These are phyloP conservation scores for Penicillium sclerotigenum DNA, from an alignment of 2,329 filamentous ascomycete species.

Conservation along the genomic window DNA sequence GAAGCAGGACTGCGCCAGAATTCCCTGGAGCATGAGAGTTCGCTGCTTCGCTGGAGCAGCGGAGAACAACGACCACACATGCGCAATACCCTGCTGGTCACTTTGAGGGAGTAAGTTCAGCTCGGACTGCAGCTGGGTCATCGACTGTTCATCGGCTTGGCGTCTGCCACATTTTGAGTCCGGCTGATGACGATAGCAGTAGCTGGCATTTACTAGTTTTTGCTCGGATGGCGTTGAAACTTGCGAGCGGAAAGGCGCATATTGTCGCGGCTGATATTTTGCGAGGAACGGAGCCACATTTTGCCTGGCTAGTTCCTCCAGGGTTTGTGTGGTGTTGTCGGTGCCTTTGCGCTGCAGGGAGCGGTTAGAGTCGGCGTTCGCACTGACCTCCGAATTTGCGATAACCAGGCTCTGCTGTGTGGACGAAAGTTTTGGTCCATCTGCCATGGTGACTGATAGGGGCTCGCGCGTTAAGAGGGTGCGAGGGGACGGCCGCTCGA, in stretches of 20 bases:
- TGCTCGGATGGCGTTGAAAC: slow-evolving; percentile 41
- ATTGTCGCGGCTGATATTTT: slow-evolving; percentile 84
- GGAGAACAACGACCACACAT: slow-evolving; percentile 97
- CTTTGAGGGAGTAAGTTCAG: slow-evolving; percentile 75
- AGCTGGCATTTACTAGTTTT: slow-evolving; percentile 68
- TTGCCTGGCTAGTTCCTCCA: slow-evolving; percentile 65
- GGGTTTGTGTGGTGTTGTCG: slow-evolving; percentile 36
- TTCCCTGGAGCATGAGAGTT: slow-evolving; percentile 93
- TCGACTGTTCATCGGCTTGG: slow-evolving; percentile 90
- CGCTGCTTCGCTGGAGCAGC: slow-evolving; percentile 90
- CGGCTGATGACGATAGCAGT: slow-evolving; percentile 91
- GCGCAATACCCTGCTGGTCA: slow-evolving; percentile 92
- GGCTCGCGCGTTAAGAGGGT: background rate
- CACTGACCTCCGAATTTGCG: slow-evolving; percentile 17
- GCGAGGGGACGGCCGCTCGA: background rate
- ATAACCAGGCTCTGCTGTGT: background rate
- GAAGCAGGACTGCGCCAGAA: slow-evolving; percentile 95
- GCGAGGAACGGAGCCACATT: slow-evolving; percentile 84
- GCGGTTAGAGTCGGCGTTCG: slow-evolving; percentile 24
- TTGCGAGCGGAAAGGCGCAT: slow-evolving; percentile 67
- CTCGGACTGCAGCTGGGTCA: slow-evolving; percentile 91
- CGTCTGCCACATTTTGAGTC: slow-evolving; percentile 83
- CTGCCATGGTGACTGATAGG: background rate
- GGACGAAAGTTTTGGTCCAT: slow-evolving; percentile 10
- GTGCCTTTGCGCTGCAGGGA: slow-evolving; percentile 27